Conservation (phyloP, 2,329 filamentous ascomycete species). For the Calonectria pseudoturangicola region DNA sequence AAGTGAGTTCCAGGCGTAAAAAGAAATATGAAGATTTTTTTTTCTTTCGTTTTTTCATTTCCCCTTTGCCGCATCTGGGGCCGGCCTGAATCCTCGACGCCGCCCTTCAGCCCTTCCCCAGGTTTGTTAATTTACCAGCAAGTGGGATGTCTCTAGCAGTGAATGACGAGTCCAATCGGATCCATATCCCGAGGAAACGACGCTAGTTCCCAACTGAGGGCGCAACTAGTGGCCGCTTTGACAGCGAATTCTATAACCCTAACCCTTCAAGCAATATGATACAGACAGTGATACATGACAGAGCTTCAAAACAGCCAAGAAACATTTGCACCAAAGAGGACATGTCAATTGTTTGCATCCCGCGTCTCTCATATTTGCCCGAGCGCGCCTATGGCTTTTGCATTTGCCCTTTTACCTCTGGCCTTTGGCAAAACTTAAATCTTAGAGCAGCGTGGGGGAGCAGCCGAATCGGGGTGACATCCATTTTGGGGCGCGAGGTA, state of each 20-base stretch:
- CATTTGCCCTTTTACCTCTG: not conserved
- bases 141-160: conserved; percentile 1
- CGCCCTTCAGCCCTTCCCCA: conserved; percentile 23
- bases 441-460: conserved; percentile 16
- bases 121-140: conserved; percentile 19
- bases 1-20: conserved; percentile 12
- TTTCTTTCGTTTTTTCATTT: not conserved
- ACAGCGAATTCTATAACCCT: conserved; percentile 23
- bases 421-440: conserved; percentile 1
- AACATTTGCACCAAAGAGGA: not conserved
- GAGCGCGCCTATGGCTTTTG: conserved; percentile 6
- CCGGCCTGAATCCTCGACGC: conserved; percentile 33
- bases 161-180: conserved; percentile 7
- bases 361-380: not conserved
- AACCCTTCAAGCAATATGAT: conserved; percentile 20
- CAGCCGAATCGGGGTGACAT: conserved; percentile 4
- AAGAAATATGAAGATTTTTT: conserved; percentile 12
- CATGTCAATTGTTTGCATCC: conserved; percentile 12
- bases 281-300: conserved; percentile 9
- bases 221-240: conserved; percentile 23
- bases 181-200: conserved; percentile 22
- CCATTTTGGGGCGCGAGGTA: not conserved
- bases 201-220: conserved; percentile 19
- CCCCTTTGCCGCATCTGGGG: not conserved
- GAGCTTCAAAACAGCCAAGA: conserved; percentile 17